Evolutionary conservation across 192 early-diverging fungal genomes (phyloP).

Genomic region (Coemansia sp.): DNA sequence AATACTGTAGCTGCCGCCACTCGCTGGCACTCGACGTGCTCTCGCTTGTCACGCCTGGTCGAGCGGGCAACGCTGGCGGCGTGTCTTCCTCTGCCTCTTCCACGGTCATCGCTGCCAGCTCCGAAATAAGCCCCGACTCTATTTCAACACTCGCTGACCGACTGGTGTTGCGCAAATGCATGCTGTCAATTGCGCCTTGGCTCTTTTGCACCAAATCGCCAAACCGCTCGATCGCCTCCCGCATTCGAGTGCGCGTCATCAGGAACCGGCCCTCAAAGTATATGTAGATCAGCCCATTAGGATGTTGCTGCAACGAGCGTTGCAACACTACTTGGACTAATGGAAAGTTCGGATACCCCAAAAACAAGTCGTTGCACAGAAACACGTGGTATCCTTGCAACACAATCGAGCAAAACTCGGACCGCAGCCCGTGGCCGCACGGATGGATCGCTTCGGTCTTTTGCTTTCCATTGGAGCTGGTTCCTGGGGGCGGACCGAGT

Average conservation of each 20-base stretch:
- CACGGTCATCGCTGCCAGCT: not conserved
- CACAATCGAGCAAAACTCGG: slow-evolving; percentile 73
- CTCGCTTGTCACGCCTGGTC: not conserved
- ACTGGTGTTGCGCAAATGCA: slow-evolving; percentile 2
- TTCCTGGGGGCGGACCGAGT: slow-evolving; percentile 19
- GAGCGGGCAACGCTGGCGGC: not conserved
- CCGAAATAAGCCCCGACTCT: not conserved
- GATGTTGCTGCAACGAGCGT: slow-evolving; percentile 57
- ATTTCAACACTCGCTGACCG: slow-evolving; percentile 6
- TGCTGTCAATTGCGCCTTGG: slow-evolving; percentile 15
- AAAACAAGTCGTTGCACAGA: slow-evolving; percentile 63
- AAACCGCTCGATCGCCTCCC: slow-evolving; percentile 63
- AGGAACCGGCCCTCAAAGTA: slow-evolving; percentile 66
- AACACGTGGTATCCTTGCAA: slow-evolving; percentile 75
- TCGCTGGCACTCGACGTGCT: slow-evolving; percentile 12
- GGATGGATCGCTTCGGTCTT: slow-evolving; percentile 12
- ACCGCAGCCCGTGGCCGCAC: slow-evolving; percentile 65
- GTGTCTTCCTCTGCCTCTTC: not conserved
- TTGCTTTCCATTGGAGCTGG: not conserved
- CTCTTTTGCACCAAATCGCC: slow-evolving; percentile 21
- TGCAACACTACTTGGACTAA: slow-evolving; percentile 61
- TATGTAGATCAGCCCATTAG: slow-evolving; percentile 69
- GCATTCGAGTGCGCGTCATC: slow-evolving; percentile 56
- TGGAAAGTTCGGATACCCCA: slow-evolving; percentile 64
- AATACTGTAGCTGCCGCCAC: slow-evolving; percentile 77